Evolutionary conservation across 2,329 filamentous ascomycete genomes (phyloP).

Genomic region (Fonsecaea erecta): DNA sequence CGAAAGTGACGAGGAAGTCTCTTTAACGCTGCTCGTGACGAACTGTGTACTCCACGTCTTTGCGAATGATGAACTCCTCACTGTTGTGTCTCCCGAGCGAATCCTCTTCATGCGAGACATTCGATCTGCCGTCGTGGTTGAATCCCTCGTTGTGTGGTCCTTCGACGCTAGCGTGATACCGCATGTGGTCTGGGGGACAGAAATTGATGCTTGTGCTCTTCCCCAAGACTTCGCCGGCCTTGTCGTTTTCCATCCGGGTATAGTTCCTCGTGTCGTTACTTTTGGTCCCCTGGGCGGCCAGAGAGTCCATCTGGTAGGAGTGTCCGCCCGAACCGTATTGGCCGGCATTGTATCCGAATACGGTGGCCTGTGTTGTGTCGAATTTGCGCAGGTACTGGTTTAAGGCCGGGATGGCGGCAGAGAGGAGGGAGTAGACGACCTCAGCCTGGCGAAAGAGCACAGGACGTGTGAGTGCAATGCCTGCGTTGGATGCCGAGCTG

Average conservation of each 20-base stretch:
- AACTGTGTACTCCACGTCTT: constrained; percentile 29
- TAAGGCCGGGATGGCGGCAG: constrained; percentile 27
- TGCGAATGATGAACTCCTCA: constrained; percentile 30
- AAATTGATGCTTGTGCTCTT: constrained; percentile 20
- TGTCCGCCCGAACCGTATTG: constrained; percentile 14
- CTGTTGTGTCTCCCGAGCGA: constrained; percentile 28
- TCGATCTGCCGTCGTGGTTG: constrained; percentile 18
- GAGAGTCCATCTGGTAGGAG: constrained; percentile 19
- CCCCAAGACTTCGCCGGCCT: background rate
- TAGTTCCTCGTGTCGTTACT: background rate
- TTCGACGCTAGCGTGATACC: constrained; percentile 17
- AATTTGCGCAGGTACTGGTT: constrained; percentile 33
- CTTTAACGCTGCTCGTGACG: constrained; percentile 18
- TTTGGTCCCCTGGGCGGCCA: constrained; percentile 7
- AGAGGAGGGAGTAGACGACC: constrained; percentile 27
- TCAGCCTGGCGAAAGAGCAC: constrained; percentile 28
- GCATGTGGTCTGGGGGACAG: background rate
- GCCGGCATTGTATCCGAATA: constrained; percentile 21
- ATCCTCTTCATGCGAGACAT: constrained; percentile 23
- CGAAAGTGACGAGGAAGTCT: too few relatives aligned
- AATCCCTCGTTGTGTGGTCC: constrained; percentile 11
- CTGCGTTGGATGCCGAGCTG: constrained; percentile 15
- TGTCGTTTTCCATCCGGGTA: constrained; percentile 6
- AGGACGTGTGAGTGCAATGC: constrained; percentile 24
- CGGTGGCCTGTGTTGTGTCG: constrained; percentile 22